Conservation (phyloP, 768 basidiomycete species). For the Russula vinacea region DNA sequence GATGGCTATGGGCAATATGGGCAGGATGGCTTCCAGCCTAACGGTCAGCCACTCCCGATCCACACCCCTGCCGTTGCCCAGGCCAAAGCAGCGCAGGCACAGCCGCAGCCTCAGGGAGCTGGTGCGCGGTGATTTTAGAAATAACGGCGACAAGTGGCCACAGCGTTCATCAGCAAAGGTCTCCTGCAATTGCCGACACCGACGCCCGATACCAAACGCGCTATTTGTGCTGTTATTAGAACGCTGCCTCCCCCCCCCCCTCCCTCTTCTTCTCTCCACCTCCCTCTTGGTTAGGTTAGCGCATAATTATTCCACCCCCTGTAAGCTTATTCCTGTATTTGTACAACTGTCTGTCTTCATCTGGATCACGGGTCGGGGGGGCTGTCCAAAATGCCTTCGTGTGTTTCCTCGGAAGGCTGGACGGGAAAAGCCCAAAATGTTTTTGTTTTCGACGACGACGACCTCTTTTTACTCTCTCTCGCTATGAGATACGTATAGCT, state of each 20-base stretch:
- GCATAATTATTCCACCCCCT: constrained; percentile 1
- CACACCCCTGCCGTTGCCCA: not conserved
- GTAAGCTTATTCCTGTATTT: constrained; percentile 26
- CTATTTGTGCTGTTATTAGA: not conserved
- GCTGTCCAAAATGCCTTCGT: not conserved
- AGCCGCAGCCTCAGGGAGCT: constrained; percentile 28
- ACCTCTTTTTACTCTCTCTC: not conserved
- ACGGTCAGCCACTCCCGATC: constrained; percentile 3
- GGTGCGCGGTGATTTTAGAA: constrained; percentile 11
- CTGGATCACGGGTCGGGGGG: not conserved
- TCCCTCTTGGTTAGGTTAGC: not conserved
- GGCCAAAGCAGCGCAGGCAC: constrained; percentile 15
- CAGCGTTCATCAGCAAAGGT: not conserved
- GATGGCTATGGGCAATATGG: constrained; percentile 4
- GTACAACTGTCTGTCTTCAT: constrained; percentile 10
- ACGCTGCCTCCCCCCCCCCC: not conserved
- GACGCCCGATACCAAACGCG: not conserved
- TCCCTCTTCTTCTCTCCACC: not conserved
- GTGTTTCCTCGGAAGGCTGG: not conserved
- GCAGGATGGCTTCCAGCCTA: constrained; percentile 11
- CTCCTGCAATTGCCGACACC: constrained; percentile 1
- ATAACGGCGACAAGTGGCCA: not conserved
- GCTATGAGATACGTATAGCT: not conserved
- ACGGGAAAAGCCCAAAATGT: not conserved
- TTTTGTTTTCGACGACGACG: not conserved